These are phyloP conservation scores for Stemphylium vesicarium DNA, from an alignment of 2,329 filamentous ascomycete genomes.

Conservation along the genomic window DNA sequence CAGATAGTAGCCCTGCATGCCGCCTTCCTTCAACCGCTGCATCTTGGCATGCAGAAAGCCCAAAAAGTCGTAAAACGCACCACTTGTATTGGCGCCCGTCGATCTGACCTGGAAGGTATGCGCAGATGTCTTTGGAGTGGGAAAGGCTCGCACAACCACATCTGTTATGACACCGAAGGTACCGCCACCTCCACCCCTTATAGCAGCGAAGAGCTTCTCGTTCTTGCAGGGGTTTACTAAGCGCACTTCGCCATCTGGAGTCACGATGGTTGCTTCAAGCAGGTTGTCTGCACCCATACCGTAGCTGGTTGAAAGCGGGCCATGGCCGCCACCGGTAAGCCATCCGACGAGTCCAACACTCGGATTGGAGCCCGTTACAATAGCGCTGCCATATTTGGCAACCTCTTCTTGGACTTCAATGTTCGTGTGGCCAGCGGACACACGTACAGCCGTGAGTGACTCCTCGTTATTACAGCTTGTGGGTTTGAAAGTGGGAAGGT, in stretches of 20 bases:
- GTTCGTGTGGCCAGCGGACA: slow-evolving; percentile 31
- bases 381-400: slow-evolving; percentile 10
- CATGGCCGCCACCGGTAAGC: slow-evolving; percentile 49
- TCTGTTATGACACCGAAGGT: slow-evolving; percentile 51
- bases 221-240: slow-evolving; percentile 33
- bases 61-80: slow-evolving; percentile 28
- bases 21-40: slow-evolving; percentile 32
- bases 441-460: slow-evolving; percentile 17
- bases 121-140: slow-evolving; percentile 38
- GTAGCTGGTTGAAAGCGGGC: slow-evolving; percentile 44
- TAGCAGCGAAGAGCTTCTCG: slow-evolving; percentile 50
- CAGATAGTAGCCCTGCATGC: slow-evolving; percentile 32
- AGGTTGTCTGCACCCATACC: slow-evolving; percentile 50
- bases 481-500: slow-evolving; percentile 26
- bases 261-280: slow-evolving; percentile 45
- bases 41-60: slow-evolving; percentile 32
- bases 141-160: slow-evolving; percentile 25
- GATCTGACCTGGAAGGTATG: slow-evolving; percentile 25
- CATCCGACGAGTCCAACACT: slow-evolving; percentile 51
- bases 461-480: slow-evolving; percentile 17
- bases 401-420: slow-evolving; percentile 25
- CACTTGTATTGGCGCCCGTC: slow-evolving; percentile 5
- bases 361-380: slow-evolving; percentile 33
- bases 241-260: slow-evolving; percentile 21
- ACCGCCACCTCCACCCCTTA: slow-evolving; percentile 51